Percentiles rank a stretch among this genome's conserved stretches.
These are phyloP conservation scores for Termitomyces bulborhizus DNA, from an alignment of 768 basidiomycete genomes.

Conservation along the genomic window DNA sequence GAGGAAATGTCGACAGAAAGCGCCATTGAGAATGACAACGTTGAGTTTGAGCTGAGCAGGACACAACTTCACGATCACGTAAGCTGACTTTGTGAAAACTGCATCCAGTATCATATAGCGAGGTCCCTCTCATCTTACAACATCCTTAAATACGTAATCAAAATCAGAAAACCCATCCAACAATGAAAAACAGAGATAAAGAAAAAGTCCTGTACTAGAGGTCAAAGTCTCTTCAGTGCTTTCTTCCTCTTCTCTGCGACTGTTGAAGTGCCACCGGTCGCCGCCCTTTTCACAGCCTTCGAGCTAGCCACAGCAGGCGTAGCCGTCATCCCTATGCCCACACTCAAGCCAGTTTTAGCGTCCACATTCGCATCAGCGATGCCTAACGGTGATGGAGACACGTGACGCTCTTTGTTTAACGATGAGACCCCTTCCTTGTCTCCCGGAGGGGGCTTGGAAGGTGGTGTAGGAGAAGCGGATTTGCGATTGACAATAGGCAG, in stretches of 20 bases:
- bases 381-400: slow-evolving; percentile 63
- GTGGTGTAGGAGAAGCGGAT: slow-evolving; percentile 36
- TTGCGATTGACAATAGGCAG: slow-evolving; percentile 38
- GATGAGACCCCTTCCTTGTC: slow-evolving; percentile 31
- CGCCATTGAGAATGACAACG: slow-evolving; percentile 14
- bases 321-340: slow-evolving; percentile 24
- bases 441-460: slow-evolving; percentile 31
- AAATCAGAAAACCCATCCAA: slow-evolving; percentile 1
- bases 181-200: neutral
- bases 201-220: neutral
- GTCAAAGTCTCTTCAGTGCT: slow-evolving; percentile 71
- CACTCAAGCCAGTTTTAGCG: slow-evolving; percentile 25
- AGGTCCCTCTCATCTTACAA: slow-evolving; percentile 3
- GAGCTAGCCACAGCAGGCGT: slow-evolving; percentile 30
- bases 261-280: slow-evolving; percentile 41
- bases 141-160: slow-evolving; percentile 3
- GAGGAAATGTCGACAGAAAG: slow-evolving; percentile 10
- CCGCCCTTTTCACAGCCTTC: slow-evolving; percentile 68
- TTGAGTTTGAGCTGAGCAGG: slow-evolving; percentile 5
- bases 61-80: neutral
- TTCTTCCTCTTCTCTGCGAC: slow-evolving; percentile 85
- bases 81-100: neutral
- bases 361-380: slow-evolving; percentile 67
- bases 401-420: slow-evolving; percentile 50
- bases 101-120: neutral